Evolutionary conservation across 139 green algal species (phyloP), one percentile per base, ranked within the genome.

Genomic region (Chlorella sp.): DNA sequence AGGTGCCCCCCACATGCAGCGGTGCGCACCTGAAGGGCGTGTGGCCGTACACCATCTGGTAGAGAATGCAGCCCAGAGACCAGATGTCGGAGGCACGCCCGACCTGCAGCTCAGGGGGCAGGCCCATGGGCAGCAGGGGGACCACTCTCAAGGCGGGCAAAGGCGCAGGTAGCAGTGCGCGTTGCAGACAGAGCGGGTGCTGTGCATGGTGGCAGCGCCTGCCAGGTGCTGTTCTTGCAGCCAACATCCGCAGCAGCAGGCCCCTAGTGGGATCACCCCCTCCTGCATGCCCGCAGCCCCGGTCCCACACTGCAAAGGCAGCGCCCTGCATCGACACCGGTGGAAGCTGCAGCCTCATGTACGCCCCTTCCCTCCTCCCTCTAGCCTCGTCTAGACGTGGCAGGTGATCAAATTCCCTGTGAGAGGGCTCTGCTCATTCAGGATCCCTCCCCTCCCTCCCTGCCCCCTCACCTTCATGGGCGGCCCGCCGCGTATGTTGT

Each of bases 21-120:
- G 61, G 1, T 86, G 1, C 68, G 0, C 64, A 76, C 75, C 89
- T 88, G 81, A 98, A 98, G 71, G 96, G 96, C n/a, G 96, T 97
- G 69, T 91, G 92, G 21, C 97, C 96, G 89, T 99, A 97, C 37
- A 97, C 95, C 97, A 99, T 99, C 91, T 99, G 97, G 94, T 99
- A 99, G 48, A 99, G 94, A 91, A 99, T 99, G 95, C 97, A 99
- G 66, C 97, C 97, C 19, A 99, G 93, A 42, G 94, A 97, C 97
- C 98, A 99, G 22, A 99, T 95, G 93, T 99, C 98, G 15, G 94
- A 97, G 39, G 98, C 91, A 0, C 98, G 93, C 9, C 97, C 97
- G 7, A 97, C 93, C 88, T 94, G 92, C 40, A 93, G 79, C 32
- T 32, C 66, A 37, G 85, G 66, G 32, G 12, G 75, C 12, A 34